phyloP scores from a whole-genome alignment of 371 early-diverging fungal genomes.

The Polyrhizophydium stewartii region DNA sequence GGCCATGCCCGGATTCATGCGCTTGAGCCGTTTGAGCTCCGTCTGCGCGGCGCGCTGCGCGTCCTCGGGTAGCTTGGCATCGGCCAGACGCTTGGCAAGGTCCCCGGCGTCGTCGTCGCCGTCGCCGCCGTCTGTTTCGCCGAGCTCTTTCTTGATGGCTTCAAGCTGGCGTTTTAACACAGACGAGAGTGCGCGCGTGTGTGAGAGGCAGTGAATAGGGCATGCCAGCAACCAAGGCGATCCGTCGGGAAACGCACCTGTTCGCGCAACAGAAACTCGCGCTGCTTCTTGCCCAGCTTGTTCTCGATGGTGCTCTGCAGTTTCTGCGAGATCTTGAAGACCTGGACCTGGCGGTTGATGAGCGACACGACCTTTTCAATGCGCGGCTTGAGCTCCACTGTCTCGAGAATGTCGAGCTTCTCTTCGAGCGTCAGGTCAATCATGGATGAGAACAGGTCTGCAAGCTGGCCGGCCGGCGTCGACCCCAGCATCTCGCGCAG shows the following conservation, averaged over 20 bases:
- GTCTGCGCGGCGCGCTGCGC: constrained; percentile 60
- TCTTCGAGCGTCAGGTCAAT: constrained; percentile 71
- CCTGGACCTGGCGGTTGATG: constrained; percentile 77
- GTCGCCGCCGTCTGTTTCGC: constrained; percentile 52
- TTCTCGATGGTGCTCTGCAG: constrained; percentile 75
- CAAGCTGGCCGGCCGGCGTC: constrained; percentile 57
- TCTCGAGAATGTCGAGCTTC: constrained; percentile 60
- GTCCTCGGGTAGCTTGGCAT: constrained; percentile 64
- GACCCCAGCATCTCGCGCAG: constrained; percentile 63
- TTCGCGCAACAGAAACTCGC: constrained; percentile 80
- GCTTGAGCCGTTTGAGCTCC: constrained; percentile 68
- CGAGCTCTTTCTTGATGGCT: constrained; percentile 78
- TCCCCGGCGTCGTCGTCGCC: constrained; percentile 62
- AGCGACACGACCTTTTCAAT: constrained; percentile 57
- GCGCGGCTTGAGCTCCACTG: constrained; percentile 53
- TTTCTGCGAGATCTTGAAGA: constrained; percentile 73
- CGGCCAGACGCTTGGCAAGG: constrained; percentile 46
- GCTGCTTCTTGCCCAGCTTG: constrained; percentile 71
- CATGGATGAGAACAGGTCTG: constrained; percentile 68
- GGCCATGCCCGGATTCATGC: constrained; percentile 68
- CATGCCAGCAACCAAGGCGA: background rate
- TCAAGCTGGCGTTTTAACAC: constrained; percentile 58
- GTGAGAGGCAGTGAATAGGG: background rate
- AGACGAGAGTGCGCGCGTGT: background rate
- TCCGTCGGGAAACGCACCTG: constrained; percentile 44